Percentiles rank a stretch among this genome's conserved stretches.
phyloP scores from a whole-genome alignment of 2,329 filamentous ascomycete genomes.

The Teratosphaeria nubilosa region DNA sequence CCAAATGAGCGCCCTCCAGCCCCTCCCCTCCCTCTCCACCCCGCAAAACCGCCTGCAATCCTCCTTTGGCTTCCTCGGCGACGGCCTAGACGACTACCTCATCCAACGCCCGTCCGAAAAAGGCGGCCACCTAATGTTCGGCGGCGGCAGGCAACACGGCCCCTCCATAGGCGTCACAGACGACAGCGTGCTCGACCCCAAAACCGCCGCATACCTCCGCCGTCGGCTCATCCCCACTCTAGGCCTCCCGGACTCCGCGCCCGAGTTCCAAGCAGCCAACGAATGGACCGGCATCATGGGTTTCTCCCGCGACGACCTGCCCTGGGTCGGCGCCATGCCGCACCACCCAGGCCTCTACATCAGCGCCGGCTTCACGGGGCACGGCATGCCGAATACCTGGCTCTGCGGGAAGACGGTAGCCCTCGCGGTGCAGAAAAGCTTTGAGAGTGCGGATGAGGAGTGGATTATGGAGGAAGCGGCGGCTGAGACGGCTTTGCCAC shows the following conservation, averaged over 20 bases:
- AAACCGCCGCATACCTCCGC: conserved; percentile 48
- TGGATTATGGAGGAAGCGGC: conserved; percentile 9
- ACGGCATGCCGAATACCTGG: conserved; percentile 68
- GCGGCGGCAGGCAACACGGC: conserved; percentile 55
- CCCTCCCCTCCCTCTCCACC: conserved; percentile 34
- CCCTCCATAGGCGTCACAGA: conserved; percentile 48
- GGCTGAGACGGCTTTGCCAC: conserved; percentile 17
- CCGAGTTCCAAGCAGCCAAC: conserved; percentile 37
- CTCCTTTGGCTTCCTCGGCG: conserved; percentile 56
- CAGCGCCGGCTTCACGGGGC: conserved; percentile 39
- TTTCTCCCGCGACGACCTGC: conserved; percentile 55
- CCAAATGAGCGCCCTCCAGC: conserved; percentile 57
- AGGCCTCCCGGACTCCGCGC: conserved; percentile 24
- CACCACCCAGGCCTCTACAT: conserved; percentile 24
- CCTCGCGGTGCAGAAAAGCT: conserved; percentile 42
- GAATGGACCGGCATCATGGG: conserved; percentile 77
- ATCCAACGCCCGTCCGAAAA: conserved; percentile 51
- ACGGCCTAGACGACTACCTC: conserved; percentile 59
- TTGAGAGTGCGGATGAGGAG: conserved; percentile 18
- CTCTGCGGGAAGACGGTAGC: conserved; percentile 55
- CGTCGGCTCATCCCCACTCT: conserved; percentile 28
- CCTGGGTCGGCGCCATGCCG: conserved; percentile 63
- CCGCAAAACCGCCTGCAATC: conserved; percentile 37
- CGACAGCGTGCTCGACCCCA: conserved; percentile 48
- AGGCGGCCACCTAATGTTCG: conserved; percentile 55